Base-by-base conservation (phyloP, 305 asterid genomes). In the Rubia tinctorum region DNA sequence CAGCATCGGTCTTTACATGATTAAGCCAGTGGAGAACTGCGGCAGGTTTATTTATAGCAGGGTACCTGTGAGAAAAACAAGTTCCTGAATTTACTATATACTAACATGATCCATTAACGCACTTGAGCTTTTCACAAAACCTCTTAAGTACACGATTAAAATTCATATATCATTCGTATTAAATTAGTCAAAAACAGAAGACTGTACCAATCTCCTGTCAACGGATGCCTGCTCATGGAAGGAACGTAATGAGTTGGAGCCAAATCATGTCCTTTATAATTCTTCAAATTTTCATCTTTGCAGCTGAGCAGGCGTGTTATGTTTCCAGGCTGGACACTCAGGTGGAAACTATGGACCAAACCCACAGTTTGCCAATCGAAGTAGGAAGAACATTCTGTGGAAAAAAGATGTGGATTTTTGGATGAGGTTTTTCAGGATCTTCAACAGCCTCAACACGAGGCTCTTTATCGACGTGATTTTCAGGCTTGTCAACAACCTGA, bases 341-440 rank as follows among this genome's bases (percentile, higher is more conserved):
- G 73, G 80, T 91, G 78, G 86, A 95, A 95, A 80, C 98, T 95
- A 81, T 92, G 97, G 53, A 95, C 84, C 8, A 94, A 97, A 59
- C 99, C 99, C 66, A 94, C 88, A 27, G 99, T 94, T 64, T 94
- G 99, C 99, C 98, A 94, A 84, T 94, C 99, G 27, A 92, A 90
- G 82, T 92, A 90, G 71, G 97, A 76, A 44, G 93, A 79, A 82
- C 98, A 95, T 80, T 95, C 98, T 6, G 99, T 88, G 11, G 96
- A 95, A 80, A 95, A 95, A 73, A 95, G 53, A 98, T 95, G 75
- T 95, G 99, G 71, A 95, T 92, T 83, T 88, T 91, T 3, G 98
- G 96, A 60, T 80, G 64, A 20, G 87, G 73, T 78, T 86, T 95
- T 71, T 56, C 87, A 2, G 90, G 88, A 56, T 85, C 96, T 39